Evolutionary conservation across 2,329 filamentous ascomycete species (phyloP).

Genomic region (Neonectria hederae): DNA sequence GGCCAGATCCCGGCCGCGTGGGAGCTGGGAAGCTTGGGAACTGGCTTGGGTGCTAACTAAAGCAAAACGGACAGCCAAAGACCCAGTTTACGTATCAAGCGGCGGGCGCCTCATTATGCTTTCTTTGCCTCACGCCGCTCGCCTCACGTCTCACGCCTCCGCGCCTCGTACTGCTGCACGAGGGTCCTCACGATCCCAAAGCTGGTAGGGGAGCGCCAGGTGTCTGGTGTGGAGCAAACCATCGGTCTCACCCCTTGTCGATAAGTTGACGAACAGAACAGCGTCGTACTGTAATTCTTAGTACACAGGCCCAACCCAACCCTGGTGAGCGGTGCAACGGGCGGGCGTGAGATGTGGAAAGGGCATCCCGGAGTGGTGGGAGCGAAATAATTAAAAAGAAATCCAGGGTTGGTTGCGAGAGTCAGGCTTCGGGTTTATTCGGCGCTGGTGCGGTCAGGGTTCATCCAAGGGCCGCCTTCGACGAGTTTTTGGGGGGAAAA

Average conservation of each 20-base stretch:
- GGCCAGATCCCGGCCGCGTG: conserved; percentile 27
- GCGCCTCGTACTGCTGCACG: conserved; percentile 2
- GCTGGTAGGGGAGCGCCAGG: conserved; percentile 5
- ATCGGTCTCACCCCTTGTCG: neutral
- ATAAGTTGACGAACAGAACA: neutral
- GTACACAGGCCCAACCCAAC: neutral
- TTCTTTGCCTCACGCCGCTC: neutral
- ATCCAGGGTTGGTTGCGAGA: conserved; percentile 24
- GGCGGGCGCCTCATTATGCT: neutral
- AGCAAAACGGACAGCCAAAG: conserved; percentile 4
- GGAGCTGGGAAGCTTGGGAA: conserved; percentile 19
- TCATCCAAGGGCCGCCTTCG: neutral
- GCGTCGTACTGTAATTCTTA: neutral
- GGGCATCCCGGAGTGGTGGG: conserved; percentile 20
- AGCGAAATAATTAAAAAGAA: conserved; percentile 13
- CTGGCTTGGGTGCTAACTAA: neutral
- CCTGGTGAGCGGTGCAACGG: neutral
- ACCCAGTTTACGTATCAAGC: conserved; percentile 10
- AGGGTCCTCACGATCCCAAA: conserved; percentile 3
- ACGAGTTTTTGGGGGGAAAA: neutral
- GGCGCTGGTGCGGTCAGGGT: conserved; percentile 1
- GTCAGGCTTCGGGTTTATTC: conserved; percentile 29
- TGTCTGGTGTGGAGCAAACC: conserved; percentile 5
- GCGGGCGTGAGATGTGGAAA: conserved; percentile 23
- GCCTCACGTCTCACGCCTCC: conserved; percentile 5